These are phyloP conservation scores for Lactarius sanguifluus DNA, from an alignment of 768 basidiomycete genomes.

Conservation along the genomic window DNA sequence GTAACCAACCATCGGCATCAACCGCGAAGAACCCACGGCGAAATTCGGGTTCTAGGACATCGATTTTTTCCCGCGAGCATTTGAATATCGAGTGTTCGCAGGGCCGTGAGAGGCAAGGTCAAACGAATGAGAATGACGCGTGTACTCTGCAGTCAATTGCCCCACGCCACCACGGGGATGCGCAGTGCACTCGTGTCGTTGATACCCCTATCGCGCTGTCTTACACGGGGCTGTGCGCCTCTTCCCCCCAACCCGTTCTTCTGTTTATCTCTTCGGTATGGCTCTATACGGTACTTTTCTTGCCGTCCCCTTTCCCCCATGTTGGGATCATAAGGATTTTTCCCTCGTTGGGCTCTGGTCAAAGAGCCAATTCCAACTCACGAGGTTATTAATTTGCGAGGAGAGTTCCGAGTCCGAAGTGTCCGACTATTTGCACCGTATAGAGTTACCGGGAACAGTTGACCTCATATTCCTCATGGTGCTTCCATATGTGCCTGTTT, in stretches of 20 bases:
- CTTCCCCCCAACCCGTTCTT: slow-evolving; percentile 7
- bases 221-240: slow-evolving; percentile 15
- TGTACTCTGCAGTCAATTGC: slow-evolving; percentile 8
- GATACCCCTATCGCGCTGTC: slow-evolving; percentile 27
- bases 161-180: slow-evolving; percentile 28
- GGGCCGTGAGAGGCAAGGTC: slow-evolving; percentile 23
- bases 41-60: slow-evolving; percentile 12
- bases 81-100: slow-evolving; percentile 20
- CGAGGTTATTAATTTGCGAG: background rate
- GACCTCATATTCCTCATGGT: slow-evolving; percentile 30
- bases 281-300: slow-evolving; percentile 3
- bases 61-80: slow-evolving; percentile 22
- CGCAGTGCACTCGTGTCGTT: slow-evolving; percentile 19
- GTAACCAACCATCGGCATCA: slow-evolving; percentile 18
- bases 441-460: slow-evolving; percentile 16
- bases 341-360: slow-evolving; percentile 8
- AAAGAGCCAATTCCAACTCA: background rate
- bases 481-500: slow-evolving; percentile 28
- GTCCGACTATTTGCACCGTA: slow-evolving; percentile 21
- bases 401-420: slow-evolving; percentile 19
- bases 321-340: slow-evolving; percentile 6
- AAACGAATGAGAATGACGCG: slow-evolving; percentile 27
- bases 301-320: background rate
- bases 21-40: background rate
- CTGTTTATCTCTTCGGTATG: slow-evolving; percentile 1